phyloP scores from a whole-genome alignment of 2,329 filamentous ascomycete species.

The Stagonosporopsis tanaceti region DNA sequence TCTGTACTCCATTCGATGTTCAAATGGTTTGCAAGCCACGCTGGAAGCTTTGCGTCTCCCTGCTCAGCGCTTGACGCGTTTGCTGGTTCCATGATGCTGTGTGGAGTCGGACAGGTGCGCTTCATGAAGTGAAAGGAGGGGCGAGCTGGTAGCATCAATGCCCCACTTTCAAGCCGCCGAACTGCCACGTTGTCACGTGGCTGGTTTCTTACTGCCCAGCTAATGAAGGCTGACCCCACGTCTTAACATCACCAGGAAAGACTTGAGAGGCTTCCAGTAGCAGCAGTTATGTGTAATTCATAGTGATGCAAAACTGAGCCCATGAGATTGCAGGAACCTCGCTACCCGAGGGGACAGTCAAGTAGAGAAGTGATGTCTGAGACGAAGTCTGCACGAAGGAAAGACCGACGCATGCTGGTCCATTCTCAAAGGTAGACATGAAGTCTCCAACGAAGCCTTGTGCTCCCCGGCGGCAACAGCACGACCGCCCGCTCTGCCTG shows the following conservation, averaged over 20 bases:
- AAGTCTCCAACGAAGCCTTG: neutral
- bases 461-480: neutral
- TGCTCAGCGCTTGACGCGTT: neutral
- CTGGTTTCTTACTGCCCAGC: neutral
- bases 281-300: neutral
- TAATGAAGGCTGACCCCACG: too few species aligned
- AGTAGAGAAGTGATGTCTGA: neutral
- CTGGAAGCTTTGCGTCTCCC: conserved; percentile 21
- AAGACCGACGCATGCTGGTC: neutral
- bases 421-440: neutral
- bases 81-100: conserved; percentile 5
- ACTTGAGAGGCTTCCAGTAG: neutral
- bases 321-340: neutral
- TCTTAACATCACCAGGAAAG: neutral
- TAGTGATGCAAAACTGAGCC: neutral
- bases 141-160: neutral
- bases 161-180: conserved; percentile 1
- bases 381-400: neutral
- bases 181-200: conserved; percentile 7
- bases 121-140: neutral
- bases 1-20: conserved; percentile 36
- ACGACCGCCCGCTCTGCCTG: neutral
- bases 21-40: conserved; percentile 33
- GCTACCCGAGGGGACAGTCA: neutral
- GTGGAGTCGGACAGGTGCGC: neutral